Evolutionary conservation across 768 basidiomycete species (phyloP).

Genomic region (Sporobolomyces roseus): DNA sequence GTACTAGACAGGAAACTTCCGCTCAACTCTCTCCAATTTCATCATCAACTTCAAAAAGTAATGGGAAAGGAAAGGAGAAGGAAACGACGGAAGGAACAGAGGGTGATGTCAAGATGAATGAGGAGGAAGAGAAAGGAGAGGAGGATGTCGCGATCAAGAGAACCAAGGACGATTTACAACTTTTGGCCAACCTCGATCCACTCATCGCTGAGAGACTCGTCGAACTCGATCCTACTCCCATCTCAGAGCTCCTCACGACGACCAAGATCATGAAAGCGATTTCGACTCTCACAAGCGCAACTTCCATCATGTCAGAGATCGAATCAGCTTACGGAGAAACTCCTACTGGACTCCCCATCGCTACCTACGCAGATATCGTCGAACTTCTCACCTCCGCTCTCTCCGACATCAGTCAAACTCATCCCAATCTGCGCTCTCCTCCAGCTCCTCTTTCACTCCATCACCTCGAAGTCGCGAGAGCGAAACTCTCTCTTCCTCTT

Average conservation of each 20-base stretch:
- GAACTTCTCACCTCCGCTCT: conserved; percentile 1
- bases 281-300: not conserved
- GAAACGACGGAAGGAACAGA: not conserved
- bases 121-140: not conserved
- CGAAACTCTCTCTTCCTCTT: conserved; percentile 5
- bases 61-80: conserved; percentile 9
- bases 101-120: not conserved
- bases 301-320: not conserved
- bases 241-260: conserved; percentile 3
- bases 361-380: not conserved
- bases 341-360: not conserved
- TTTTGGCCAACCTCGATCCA: not conserved
- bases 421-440: not conserved
- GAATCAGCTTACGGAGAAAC: not conserved
- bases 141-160: too few species aligned
- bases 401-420: not conserved
- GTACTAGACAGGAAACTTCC: too few species aligned
- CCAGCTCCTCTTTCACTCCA: not conserved
- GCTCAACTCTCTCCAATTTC: too few species aligned
- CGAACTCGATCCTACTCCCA: conserved; percentile 4
- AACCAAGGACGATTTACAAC: not conserved
- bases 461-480: conserved; percentile 1
- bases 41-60: too few species aligned
- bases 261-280: conserved; percentile 16
- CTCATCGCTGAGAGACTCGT: not conserved